Base-by-base conservation (phyloP, 768 basidiomycete species). In the Lactarius tabidus region DNA sequence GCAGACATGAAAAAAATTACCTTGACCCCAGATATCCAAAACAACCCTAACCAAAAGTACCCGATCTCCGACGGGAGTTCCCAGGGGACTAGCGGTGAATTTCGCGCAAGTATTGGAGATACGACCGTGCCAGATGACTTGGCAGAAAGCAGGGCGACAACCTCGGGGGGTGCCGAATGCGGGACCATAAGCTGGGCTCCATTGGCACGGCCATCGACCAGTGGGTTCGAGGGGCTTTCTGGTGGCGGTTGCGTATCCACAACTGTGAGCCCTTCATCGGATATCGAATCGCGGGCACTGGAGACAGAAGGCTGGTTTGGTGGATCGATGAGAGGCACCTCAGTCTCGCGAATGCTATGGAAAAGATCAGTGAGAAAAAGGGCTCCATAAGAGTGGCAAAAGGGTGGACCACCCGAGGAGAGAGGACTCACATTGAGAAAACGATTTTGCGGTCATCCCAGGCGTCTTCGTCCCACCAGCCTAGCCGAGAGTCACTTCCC, bases 1-100 rank as follows among this genome's bases (percentile, higher is more conserved):
- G 31, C 35, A 28, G 35, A 23, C 20, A 59, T 28, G 58, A 53
- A 51, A 51, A 54, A 54, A n/a, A n/a, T n/a, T 51, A 69, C 68
- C 63, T 69, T 56, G 51, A 65, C 53, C 35, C 36, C 51, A 9
- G 45, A 59, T 56, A 69, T 48, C 56, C 35, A 61, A 51, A 67
- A 69, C 17, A 69, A 35, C 43, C 68, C 68, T 36, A 58, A 58
- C 68, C 68, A 69, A 55, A 69, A 59, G 51, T 59, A 56, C 7
- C 57, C 63, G 33, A 68, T 62, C 52, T 68, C 66, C 35, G 59
- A 58, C 8, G 68, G 63, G 12, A 69, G 67, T 9, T 31, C 20
- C 68, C 68, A 69, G 20, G 62, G 68, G 18, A 68, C 66, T 33
- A 69, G 33, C 23, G 67, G 68, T 3, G 68, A 67, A 6, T 55